These are phyloP conservation scores for Kodamaea plutei DNA, from an alignment of 1,139 yeast species.

Conservation along the genomic window DNA sequence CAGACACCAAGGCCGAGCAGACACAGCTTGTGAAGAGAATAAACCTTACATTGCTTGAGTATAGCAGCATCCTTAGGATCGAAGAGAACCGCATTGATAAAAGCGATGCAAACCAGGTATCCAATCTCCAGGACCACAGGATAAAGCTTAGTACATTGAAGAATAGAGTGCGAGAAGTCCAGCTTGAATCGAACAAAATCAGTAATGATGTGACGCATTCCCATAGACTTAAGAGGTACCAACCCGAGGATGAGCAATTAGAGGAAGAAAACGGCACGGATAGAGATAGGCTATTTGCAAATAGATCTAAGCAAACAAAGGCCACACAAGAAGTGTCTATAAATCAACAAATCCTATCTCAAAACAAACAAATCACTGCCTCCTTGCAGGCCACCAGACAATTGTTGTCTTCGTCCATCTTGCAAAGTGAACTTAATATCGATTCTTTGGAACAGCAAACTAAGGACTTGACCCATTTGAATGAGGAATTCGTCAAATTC, in stretches of 20 bases:
- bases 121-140: constrained; percentile 9
- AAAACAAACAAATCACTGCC: constrained; percentile 51
- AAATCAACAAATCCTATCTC: constrained; percentile 33
- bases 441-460: constrained; percentile 60
- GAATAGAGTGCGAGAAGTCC: constrained; percentile 15
- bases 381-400: constrained; percentile 52
- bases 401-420: constrained; percentile 49
- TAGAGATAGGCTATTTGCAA: constrained; percentile 10
- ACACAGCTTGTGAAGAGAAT: constrained; percentile 10
- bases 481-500: constrained; percentile 50
- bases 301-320: constrained; percentile 4
- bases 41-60: constrained; percentile 10
- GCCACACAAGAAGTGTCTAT: constrained; percentile 8
- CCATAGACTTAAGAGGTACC: constrained; percentile 15
- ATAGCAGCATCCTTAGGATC: constrained; percentile 8
- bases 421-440: constrained; percentile 60
- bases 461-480: constrained; percentile 44
- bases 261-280: constrained; percentile 4
- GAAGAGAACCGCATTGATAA: constrained; percentile 5
- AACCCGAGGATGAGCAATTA: constrained; percentile 5
- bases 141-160: constrained; percentile 13
- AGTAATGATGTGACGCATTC: constrained; percentile 14
- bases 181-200: constrained; percentile 13
- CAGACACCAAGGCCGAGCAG: constrained; percentile 9
- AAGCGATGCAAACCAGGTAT: constrained; percentile 5